These are phyloP conservation scores for Mrakia frigida DNA, from an alignment of 768 basidiomycete genomes.

Conservation along the genomic window DNA sequence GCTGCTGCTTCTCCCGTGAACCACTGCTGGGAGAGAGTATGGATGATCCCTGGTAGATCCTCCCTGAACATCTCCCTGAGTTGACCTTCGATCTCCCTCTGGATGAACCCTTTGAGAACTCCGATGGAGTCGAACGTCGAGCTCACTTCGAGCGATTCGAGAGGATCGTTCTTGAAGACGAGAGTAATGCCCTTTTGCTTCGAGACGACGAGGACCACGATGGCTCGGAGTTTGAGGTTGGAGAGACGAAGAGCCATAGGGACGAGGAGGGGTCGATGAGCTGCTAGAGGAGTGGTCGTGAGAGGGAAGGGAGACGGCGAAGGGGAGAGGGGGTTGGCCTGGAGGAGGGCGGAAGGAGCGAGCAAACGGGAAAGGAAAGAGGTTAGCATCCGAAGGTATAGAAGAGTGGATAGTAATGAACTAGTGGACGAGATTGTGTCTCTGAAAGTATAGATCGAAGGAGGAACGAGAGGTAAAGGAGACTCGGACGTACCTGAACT, in stretches of 20 bases:
- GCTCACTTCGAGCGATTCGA: constrained; percentile 96
- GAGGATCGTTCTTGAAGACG: constrained; percentile 98
- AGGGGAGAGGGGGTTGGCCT: constrained; percentile 90
- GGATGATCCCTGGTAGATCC: constrained; percentile 93
- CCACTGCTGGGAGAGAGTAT: constrained; percentile 92
- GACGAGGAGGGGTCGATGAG: constrained; percentile 89
- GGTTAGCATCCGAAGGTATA: background rate
- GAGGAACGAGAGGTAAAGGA: background rate
- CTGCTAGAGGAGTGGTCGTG: constrained; percentile 57
- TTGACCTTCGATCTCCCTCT: constrained; percentile 94
- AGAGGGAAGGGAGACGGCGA: constrained; percentile 41
- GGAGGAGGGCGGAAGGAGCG: background rate
- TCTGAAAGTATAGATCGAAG: background rate
- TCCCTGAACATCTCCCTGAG: constrained; percentile 97
- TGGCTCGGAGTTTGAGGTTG: constrained; percentile 87
- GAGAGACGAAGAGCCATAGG: constrained; percentile 97
- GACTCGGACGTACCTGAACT: constrained; percentile 64
- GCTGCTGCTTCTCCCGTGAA: constrained; percentile 48
- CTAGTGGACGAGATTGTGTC: too few species aligned
- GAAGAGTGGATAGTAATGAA: background rate
- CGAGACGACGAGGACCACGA: constrained; percentile 95
- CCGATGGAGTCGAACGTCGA: constrained; percentile 97
- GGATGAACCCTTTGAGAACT: constrained; percentile 95
- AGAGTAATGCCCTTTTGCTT: constrained; percentile 97
- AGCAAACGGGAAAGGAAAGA: background rate